These are phyloP conservation scores for Plenodomus tracheiphilus DNA, from an alignment of 2,329 filamentous ascomycete genomes.

Conservation along the genomic window DNA sequence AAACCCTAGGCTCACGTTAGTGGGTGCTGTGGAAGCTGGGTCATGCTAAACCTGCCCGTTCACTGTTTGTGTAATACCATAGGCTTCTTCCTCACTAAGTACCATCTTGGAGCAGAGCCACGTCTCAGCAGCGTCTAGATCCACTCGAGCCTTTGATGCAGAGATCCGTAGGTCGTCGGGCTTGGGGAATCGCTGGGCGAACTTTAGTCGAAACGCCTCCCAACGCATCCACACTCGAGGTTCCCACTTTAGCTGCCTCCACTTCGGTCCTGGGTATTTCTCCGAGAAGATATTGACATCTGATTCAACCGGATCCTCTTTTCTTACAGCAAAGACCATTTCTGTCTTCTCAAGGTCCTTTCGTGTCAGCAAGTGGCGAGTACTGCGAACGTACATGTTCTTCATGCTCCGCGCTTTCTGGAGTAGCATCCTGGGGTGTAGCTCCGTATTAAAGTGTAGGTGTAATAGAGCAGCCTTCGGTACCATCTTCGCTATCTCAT, in stretches of 20 bases:
- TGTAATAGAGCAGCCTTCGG: constrained; percentile 76
- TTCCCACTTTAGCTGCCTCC: constrained; percentile 17
- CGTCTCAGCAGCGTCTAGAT: constrained; percentile 39
- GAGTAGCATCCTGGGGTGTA: constrained; percentile 65
- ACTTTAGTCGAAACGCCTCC: constrained; percentile 47
- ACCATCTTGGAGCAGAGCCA: constrained; percentile 68
- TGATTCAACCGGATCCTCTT: constrained; percentile 26
- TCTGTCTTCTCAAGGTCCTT: constrained; percentile 58
- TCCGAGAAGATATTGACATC: constrained; percentile 53
- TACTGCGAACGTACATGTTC: constrained; percentile 70
- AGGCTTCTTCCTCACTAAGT: constrained; percentile 63
- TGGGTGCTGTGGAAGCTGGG: neutral
- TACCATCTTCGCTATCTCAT: constrained; percentile 60
- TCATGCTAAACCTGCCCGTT: constrained; percentile 57
- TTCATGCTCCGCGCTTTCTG: constrained; percentile 55
- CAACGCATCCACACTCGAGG: constrained; percentile 50
- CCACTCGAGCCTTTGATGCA: constrained; percentile 14
- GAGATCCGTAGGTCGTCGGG: constrained; percentile 11
- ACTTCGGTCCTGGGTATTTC: constrained; percentile 49
- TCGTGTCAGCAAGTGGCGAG: constrained; percentile 50
- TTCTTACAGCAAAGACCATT: constrained; percentile 63
- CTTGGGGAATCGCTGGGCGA: constrained; percentile 37
- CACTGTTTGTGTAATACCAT: constrained; percentile 53
- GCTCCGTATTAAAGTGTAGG: constrained; percentile 77
- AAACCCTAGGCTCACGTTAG: constrained; percentile 44